Conservation (phyloP, 1,284 basidiomycete genomes). For the Malassezia caprae region DNA sequence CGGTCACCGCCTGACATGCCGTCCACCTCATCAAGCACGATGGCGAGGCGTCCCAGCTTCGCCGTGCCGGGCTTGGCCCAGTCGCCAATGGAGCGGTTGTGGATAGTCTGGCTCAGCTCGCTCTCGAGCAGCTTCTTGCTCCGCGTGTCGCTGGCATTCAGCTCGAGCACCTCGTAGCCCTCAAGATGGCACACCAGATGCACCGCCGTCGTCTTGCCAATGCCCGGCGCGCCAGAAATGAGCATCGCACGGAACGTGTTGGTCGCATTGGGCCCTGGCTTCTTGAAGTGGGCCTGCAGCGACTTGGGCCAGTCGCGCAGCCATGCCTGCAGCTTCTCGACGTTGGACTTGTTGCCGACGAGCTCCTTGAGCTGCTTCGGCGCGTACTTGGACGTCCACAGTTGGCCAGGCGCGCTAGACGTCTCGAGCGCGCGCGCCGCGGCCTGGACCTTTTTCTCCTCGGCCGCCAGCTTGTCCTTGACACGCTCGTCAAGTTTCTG, state of each 20-base stretch:
- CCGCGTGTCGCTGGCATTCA: slow-evolving; percentile 88
- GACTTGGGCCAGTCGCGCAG: slow-evolving; percentile 63
- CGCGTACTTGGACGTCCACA: slow-evolving; percentile 95
- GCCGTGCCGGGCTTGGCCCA: slow-evolving; percentile 56
- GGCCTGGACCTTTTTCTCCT: slow-evolving; percentile 54
- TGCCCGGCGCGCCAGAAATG: slow-evolving; percentile 85
- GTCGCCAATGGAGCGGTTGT: slow-evolving; percentile 69
- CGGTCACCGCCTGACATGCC: slow-evolving; percentile 97
- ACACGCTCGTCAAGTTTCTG: slow-evolving; percentile 63
- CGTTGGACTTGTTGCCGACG: slow-evolving; percentile 82
- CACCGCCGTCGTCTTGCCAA: slow-evolving; percentile 93
- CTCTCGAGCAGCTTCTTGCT: slow-evolving; percentile 95
- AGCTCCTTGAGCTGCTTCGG: slow-evolving; percentile 77
- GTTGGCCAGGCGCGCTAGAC: slow-evolving; percentile 42
- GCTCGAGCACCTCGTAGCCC: slow-evolving; percentile 82
- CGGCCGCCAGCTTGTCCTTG: slow-evolving; percentile 70
- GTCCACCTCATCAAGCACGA: slow-evolving; percentile 99
- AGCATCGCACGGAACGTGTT: slow-evolving; percentile 76
- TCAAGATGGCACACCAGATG: slow-evolving; percentile 79
- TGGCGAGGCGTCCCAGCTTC: slow-evolving; percentile 59
- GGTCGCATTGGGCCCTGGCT: slow-evolving; percentile 82
- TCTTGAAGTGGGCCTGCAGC: slow-evolving; percentile 58
- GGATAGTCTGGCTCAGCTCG: slow-evolving; percentile 39
- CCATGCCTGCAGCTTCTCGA: slow-evolving; percentile 77
- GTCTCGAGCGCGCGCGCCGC: slow-evolving; percentile 33